A percentile compares a stretch with the other conserved stretches of the same genome.
These are phyloP conservation scores for Gastrolobium villosum DNA, from an alignment of 306 rosid genomes.

Conservation along the genomic window DNA sequence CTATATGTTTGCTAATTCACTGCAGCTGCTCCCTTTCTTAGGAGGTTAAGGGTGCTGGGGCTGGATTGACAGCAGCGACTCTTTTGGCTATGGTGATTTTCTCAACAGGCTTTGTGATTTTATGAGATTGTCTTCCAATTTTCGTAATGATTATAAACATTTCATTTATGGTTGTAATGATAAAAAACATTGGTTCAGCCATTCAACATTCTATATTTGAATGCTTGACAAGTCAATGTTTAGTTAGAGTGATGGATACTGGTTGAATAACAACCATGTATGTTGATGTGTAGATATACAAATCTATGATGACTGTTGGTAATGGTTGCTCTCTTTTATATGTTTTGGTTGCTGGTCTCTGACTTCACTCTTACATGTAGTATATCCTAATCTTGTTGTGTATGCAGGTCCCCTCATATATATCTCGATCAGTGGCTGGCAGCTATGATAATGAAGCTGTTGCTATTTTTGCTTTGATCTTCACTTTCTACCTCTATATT, in stretches of 20 bases:
- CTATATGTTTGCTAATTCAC: conserved; percentile 42
- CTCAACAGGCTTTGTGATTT: conserved; percentile 45
- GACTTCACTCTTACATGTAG: conserved; percentile 26
- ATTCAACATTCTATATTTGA: conserved; percentile 17
- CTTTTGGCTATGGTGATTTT: conserved; percentile 92
- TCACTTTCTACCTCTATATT: conserved; percentile 96
- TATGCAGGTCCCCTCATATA: conserved; percentile 95
- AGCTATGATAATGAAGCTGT: conserved; percentile 99
- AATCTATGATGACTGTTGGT: conserved; percentile 1
- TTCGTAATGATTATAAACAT: conserved; percentile 38
- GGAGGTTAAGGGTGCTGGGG: conserved; percentile 98
- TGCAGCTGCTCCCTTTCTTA: conserved; percentile 50
- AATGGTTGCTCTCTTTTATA: conserved; percentile 28
- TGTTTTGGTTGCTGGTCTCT: conserved; percentile 15
- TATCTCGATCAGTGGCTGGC: conserved; percentile 99
- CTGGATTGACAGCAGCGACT: conserved; percentile 95
- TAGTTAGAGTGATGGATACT: conserved; percentile 1
- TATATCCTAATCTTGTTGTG: conserved; percentile 32
- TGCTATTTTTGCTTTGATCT: conserved; percentile 96
- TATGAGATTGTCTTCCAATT: conserved; percentile 19
- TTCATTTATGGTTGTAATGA: conserved; percentile 18
- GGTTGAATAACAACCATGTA: conserved; percentile 22
- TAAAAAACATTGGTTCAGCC: conserved; percentile 14
- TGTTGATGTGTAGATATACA: conserved; percentile 21
- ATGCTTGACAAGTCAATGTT: conserved; percentile 10